A percentile compares a stretch with the other conserved stretches of the same genome.
These are phyloP conservation scores for Candida insectorum DNA, from an alignment of 805 yeast genomes.

Conservation along the genomic window DNA sequence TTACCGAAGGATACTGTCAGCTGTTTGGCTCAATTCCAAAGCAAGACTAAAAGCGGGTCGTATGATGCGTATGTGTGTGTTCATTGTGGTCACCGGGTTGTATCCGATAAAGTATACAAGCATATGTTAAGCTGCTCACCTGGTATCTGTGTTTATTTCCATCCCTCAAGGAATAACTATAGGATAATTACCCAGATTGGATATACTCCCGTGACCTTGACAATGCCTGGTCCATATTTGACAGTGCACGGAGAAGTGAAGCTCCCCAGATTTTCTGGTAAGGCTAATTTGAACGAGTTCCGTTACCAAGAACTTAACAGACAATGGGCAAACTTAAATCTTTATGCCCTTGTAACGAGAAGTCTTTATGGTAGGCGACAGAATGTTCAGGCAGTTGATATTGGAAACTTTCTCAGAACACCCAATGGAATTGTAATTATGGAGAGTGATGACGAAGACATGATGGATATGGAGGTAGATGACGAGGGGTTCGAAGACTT, in stretches of 20 bases:
- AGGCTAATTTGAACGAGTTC: constrained; percentile 50
- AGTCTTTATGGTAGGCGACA: constrained; percentile 21
- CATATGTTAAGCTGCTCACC: constrained; percentile 23
- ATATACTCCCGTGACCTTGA: constrained; percentile 21
- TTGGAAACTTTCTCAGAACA: constrained; percentile 7
- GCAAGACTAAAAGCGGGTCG: constrained; percentile 11
- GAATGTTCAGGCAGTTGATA: constrained; percentile 8
- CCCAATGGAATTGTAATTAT: constrained; percentile 19
- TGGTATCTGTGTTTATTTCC: constrained; percentile 24
- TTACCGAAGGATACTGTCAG: constrained; percentile 43
- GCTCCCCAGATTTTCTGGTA: constrained; percentile 49
- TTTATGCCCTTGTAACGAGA: constrained; percentile 46
- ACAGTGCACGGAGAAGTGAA: constrained; percentile 77
- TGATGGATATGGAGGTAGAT: not conserved
- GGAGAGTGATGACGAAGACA: constrained; percentile 7
- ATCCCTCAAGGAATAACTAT: constrained; percentile 23
- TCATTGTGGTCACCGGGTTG: constrained; percentile 27
- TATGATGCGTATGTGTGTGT: constrained; percentile 30
- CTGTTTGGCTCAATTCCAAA: constrained; percentile 21
- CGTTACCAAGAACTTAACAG: constrained; percentile 57
- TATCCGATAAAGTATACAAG: constrained; percentile 16
- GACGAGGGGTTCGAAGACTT: constrained; percentile 4
- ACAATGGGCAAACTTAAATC: constrained; percentile 60
- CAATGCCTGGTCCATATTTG: constrained; percentile 65
- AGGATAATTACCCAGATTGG: constrained; percentile 23